phyloP scores from a whole-genome alignment of 495 filamentous ascomycete genomes.

The Entonaema liquescens region DNA sequence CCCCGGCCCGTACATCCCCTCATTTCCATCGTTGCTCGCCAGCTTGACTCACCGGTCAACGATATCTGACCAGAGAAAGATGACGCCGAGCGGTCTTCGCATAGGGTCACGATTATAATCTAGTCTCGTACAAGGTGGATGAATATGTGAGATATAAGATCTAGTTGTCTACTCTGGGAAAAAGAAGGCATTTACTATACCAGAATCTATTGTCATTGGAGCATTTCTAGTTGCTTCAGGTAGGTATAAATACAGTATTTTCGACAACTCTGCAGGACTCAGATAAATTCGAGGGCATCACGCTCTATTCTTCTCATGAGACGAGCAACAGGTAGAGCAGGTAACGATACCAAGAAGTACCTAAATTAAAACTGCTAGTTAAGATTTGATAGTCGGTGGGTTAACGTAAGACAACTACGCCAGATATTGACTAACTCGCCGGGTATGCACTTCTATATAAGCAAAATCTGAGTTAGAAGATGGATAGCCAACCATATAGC shows the following conservation, averaged over 20 bases:
- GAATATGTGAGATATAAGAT: background rate
- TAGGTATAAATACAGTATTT: background rate
- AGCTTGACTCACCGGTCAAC: background rate
- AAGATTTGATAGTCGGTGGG: background rate
- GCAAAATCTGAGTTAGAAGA: too few species aligned
- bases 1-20: conserved; percentile 24
- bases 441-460: background rate
- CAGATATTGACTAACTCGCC: background rate
- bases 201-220: background rate
- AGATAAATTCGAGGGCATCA: background rate
- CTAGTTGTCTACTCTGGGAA: background rate
- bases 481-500: background rate
- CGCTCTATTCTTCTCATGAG: background rate
- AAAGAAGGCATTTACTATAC: background rate
- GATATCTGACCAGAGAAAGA: background rate
- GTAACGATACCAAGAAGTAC: background rate
- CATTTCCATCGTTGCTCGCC: background rate
- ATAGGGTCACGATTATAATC: background rate
- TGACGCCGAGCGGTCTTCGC: background rate
- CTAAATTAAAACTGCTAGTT: background rate
- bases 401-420: background rate
- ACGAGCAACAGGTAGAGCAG: too few species aligned
- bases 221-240: background rate
- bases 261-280: background rate
- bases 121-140: background rate